Evolutionary conservation across 352 stramenopile genomes (phyloP), one percentile per base, ranked within the genome.

Genomic region (Phytophthora crassamura): DNA sequence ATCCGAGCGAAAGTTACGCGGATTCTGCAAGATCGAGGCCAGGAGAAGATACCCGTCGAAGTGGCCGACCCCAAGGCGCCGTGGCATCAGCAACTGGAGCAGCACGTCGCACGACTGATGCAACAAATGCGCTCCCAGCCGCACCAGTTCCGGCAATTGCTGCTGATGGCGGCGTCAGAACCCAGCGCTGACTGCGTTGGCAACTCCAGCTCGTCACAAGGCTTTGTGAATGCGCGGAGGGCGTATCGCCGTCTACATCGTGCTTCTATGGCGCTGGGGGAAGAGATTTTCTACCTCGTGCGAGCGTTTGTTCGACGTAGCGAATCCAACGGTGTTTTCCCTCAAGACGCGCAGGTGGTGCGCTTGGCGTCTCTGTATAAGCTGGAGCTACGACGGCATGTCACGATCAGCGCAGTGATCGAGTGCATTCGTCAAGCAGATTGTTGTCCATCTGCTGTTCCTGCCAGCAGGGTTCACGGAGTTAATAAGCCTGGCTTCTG

Each of bases 341-440:
- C 72, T 8, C 66, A 69, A 20, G 62, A 79, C 10, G 69, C 80
- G 2, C 85, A 89, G 38, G 39, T 64, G 4, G 65, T 89, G 22
- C 78, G 82, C 0, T 72, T 91, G 5, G 65, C 75, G 8, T 89
- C 82, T 3, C 49, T 89, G 51, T 91, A 86, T 59, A 88, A 86
- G 22, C 40, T 88, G 15, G 80, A 91, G 38, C 52, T 91, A 35
- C 69, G 80, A 3, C 65, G 80, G 0, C 78, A 91, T 20, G 68
- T 91, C 8, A 91, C 80, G 4, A 68, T 80, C n/a, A 73, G 79
- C 12, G 55, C 64, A 7, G 60, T 91, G 9, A 55, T 82, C 3
- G 69, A 85, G 14, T 59, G 59, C 4, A 75, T 89, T 25, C 49
- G 59, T 5, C 50, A 54, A 16, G 46, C 57, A 16, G 47, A 68